Evolutionary conservation across 2,329 filamentous ascomycete genomes (phyloP).

Genomic region (Aspergillus amoenus): DNA sequence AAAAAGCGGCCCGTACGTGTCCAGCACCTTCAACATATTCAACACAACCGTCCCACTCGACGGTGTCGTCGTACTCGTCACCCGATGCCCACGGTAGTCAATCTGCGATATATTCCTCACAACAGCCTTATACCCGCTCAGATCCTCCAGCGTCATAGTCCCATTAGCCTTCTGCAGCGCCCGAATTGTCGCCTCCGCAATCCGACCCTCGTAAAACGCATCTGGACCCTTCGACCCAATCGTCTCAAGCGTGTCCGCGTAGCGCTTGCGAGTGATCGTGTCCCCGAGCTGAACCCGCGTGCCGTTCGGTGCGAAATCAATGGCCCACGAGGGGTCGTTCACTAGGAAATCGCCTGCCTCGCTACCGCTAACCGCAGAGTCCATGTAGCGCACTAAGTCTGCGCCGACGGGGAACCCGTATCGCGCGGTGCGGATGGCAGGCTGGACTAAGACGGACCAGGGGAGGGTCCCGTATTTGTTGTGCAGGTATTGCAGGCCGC

Average conservation of each 20-base stretch:
- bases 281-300: constrained; percentile 70
- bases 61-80: constrained; percentile 68
- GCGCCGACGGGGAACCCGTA: constrained; percentile 71
- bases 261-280: constrained; percentile 75
- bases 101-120: constrained; percentile 63
- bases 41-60: constrained; percentile 75
- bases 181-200: constrained; percentile 71
- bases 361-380: constrained; percentile 46
- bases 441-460: constrained; percentile 71
- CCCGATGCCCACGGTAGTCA: constrained; percentile 67
- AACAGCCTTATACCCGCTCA: constrained; percentile 70
- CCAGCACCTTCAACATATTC: constrained; percentile 76
- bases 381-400: constrained; percentile 75
- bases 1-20: constrained; percentile 69
- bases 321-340: constrained; percentile 74
- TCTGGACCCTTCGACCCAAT: constrained; percentile 73
- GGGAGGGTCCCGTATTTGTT: constrained; percentile 58
- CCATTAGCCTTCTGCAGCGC: constrained; percentile 69
- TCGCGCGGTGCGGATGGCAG: constrained; percentile 71
- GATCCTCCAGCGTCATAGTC: constrained; percentile 80
- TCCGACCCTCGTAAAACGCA: constrained; percentile 70
- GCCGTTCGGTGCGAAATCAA: constrained; percentile 86
- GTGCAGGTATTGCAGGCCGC: constrained; percentile 78
- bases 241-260: constrained; percentile 73
- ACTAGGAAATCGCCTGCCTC: constrained; percentile 63